phyloP scores from a whole-genome alignment of 768 basidiomycete genomes.

The Leccinellum rugosiceps region DNA sequence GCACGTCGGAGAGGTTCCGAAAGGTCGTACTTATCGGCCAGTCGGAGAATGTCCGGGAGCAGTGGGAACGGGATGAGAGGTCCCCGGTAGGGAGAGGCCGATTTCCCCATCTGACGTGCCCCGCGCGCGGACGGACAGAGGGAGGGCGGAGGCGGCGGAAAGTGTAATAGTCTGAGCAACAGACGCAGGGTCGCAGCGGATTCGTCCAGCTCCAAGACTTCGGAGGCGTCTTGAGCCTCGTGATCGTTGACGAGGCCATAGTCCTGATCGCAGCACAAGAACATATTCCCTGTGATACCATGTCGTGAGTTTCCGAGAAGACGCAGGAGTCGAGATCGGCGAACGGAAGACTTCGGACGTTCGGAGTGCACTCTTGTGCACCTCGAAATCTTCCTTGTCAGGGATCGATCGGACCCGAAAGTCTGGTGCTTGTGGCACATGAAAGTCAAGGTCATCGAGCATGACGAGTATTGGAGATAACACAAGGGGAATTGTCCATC shows the following conservation, averaged over 20 bases:
- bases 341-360: conserved; percentile 64
- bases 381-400: conserved; percentile 49
- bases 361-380: conserved; percentile 46
- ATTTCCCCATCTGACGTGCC: conserved; percentile 29
- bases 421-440: conserved; percentile 46
- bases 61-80: conserved; percentile 65
- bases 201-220: conserved; percentile 56
- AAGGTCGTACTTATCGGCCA: conserved; percentile 68
- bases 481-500: neutral
- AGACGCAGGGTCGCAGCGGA: conserved; percentile 43
- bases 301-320: conserved; percentile 7
- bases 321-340: conserved; percentile 24
- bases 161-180: conserved; percentile 56
- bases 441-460: conserved; percentile 29
- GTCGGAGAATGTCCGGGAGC: conserved; percentile 50
- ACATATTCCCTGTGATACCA: conserved; percentile 58
- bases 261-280: conserved; percentile 50
- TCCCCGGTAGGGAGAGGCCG: conserved; percentile 31
- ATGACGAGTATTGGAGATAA: conserved; percentile 2
- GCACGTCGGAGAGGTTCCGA: conserved; percentile 40
- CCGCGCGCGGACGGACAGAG: conserved; percentile 25
- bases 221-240: conserved; percentile 22
- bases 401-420: conserved; percentile 53
- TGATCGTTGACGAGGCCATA: conserved; percentile 6
- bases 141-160: conserved; percentile 47